These are phyloP conservation scores for Candida berthetii DNA, from an alignment of 805 yeast species.

Conservation along the genomic window DNA sequence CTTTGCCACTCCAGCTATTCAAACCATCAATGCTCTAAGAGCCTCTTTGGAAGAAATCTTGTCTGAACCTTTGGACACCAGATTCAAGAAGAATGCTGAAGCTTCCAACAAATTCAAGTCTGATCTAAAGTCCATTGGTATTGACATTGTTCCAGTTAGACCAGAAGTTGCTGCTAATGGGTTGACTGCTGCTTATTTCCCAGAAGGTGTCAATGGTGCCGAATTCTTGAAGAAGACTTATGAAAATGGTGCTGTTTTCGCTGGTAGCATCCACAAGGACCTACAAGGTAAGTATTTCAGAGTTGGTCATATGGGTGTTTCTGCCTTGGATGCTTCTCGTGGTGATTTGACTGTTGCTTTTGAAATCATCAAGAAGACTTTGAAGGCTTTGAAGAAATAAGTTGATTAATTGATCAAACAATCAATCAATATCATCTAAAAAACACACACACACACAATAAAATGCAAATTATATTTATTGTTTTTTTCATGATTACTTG, in stretches of 20 bases:
- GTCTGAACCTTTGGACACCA: constrained; percentile 42
- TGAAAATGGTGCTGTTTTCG: constrained; percentile 65
- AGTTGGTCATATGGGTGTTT: constrained; percentile 94
- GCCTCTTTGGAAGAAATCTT: constrained; percentile 71
- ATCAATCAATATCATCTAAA: no score
- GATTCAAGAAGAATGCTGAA: constrained; percentile 57
- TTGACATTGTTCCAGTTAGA: constrained; percentile 58
- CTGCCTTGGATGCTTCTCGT: constrained; percentile 50
- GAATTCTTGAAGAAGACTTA: constrained; percentile 52
- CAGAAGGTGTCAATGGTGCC: constrained; percentile 66
- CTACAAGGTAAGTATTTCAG: constrained; percentile 81
- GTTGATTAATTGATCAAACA: no score
- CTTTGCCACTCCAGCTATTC: constrained; percentile 97
- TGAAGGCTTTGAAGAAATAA: constrained; percentile 24
- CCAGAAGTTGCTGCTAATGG: constrained; percentile 76
- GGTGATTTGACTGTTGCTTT: constrained; percentile 48
- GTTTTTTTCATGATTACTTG: no score
- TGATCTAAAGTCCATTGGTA: constrained; percentile 49
- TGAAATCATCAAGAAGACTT: constrained; percentile 37
- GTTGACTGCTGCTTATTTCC: constrained; percentile 77
- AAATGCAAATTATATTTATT: no score
- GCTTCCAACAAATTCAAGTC: constrained; percentile 64
- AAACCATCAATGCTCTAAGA: constrained; percentile 74
- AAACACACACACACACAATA: no score
- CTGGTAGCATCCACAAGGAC: constrained; percentile 86